Conservation (phyloP, 2,329 filamentous ascomycete species). For the Alternaria arbusti region DNA sequence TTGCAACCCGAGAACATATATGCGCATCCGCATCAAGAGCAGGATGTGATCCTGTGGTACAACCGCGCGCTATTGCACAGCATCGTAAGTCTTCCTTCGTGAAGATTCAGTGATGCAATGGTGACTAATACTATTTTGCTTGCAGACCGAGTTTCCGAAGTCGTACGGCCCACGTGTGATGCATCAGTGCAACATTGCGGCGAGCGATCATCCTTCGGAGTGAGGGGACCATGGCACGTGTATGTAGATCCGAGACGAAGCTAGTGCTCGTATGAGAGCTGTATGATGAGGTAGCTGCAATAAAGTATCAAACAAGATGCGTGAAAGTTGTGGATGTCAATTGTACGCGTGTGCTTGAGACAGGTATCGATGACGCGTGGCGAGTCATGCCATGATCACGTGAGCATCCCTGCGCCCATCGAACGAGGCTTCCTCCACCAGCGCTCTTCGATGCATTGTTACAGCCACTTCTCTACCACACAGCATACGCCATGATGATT, state of each 20-base stretch:
- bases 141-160: constrained; percentile 15
- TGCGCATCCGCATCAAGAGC: constrained; percentile 17
- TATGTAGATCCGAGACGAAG: accelerated
- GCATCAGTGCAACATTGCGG: constrained; percentile 20
- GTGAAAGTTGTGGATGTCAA: neutral
- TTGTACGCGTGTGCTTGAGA: neutral
- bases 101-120: neutral
- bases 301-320: neutral
- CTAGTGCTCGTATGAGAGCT: neutral
- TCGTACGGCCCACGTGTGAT: constrained; percentile 17
- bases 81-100: constrained; percentile 4
- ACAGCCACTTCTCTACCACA: neutral
- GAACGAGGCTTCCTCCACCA: neutral
- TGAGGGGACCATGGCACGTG: neutral
- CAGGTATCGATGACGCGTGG: neutral
- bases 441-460: neutral
- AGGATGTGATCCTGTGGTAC: constrained; percentile 22
- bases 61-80: constrained; percentile 20
- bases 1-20: constrained; percentile 17
- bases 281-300: neutral
- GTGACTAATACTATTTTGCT: neutral
- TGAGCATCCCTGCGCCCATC: neutral
- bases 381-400: neutral
- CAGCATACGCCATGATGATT: neutral
- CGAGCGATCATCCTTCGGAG: constrained; percentile 13